A percentile compares a stretch with the other conserved stretches of the same genome.
Conservation (phyloP, 306 rosid species). For the Quercus rubra region DNA sequence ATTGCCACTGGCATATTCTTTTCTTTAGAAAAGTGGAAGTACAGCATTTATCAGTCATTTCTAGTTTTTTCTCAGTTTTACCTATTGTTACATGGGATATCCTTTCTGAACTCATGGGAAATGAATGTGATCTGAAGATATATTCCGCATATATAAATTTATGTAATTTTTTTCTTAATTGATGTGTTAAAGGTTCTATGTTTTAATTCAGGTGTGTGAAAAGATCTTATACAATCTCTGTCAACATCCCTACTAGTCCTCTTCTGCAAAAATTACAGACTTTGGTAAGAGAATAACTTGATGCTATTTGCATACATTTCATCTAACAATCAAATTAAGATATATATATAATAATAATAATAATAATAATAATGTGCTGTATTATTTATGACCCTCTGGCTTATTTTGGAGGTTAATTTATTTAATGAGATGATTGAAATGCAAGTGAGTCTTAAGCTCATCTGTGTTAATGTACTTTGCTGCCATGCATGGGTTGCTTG, state of each 20-base stretch:
- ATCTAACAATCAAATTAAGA: background rate
- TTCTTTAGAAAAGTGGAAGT: conserved; percentile 62
- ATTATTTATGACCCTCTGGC: conserved; percentile 1
- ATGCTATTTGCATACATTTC: conserved; percentile 2
- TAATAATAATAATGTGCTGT: too few species aligned
- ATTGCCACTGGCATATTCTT: conserved; percentile 33
- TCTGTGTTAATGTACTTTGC: conserved; percentile 45
- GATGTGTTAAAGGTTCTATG: background rate
- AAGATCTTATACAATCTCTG: conserved; percentile 60
- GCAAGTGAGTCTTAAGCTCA: conserved; percentile 55
- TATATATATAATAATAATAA: too few species aligned
- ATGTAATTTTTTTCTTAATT: background rate
- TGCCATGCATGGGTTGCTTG: conserved; percentile 51
- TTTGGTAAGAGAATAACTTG: conserved; percentile 50
- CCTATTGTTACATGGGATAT: conserved; percentile 59
- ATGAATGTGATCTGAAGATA: conserved; percentile 72
- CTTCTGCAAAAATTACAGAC: conserved; percentile 48
- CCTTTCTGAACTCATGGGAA: conserved; percentile 56
- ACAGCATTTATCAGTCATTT: conserved; percentile 60
- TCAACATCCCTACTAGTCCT: conserved; percentile 65
- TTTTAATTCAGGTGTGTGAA: conserved; percentile 58
- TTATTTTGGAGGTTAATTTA: conserved; percentile 52
- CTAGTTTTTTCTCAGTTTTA: conserved; percentile 62
- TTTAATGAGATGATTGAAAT: conserved; percentile 48
- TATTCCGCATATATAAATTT: conserved; percentile 5